Evolutionary conservation across 148 eudicot genomes (phyloP).

Genomic region (Persicaria tinctoria): DNA sequence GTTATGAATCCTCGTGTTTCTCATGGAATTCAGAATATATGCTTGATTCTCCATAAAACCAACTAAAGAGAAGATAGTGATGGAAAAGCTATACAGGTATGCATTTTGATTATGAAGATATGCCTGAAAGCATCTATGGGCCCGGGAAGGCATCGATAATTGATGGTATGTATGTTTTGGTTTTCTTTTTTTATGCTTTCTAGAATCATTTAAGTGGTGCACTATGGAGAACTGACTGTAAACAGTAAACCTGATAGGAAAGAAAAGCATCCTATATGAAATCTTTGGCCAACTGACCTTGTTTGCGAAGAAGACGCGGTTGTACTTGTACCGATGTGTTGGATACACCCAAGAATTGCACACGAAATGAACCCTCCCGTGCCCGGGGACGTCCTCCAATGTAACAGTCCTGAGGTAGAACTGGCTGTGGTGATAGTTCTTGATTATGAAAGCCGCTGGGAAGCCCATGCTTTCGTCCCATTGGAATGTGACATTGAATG

Average conservation of each 20-base stretch:
- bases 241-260: background rate
- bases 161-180: background rate
- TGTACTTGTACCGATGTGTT: constrained; percentile 45
- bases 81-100: background rate
- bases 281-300: constrained; percentile 42
- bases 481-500: constrained; percentile 48
- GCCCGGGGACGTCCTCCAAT: constrained; percentile 55
- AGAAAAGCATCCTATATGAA: background rate
- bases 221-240: background rate
- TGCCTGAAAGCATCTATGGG: background rate
- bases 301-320: constrained; percentile 77
- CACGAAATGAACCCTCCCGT: constrained; percentile 45
- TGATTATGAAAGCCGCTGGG: constrained; percentile 64
- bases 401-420: constrained; percentile 64
- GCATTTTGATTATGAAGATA: background rate
- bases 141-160: background rate
- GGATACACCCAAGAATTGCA: constrained; percentile 97
- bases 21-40: background rate
- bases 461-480: constrained; percentile 71
- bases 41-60: background rate
- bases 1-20: background rate
- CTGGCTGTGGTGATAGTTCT: constrained; percentile 57
- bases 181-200: background rate
- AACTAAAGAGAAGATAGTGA: background rate
- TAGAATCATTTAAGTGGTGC: background rate